These are phyloP conservation scores for Neurospora sp. DNA, from an alignment of 2,329 filamentous ascomycete genomes.

Conservation along the genomic window DNA sequence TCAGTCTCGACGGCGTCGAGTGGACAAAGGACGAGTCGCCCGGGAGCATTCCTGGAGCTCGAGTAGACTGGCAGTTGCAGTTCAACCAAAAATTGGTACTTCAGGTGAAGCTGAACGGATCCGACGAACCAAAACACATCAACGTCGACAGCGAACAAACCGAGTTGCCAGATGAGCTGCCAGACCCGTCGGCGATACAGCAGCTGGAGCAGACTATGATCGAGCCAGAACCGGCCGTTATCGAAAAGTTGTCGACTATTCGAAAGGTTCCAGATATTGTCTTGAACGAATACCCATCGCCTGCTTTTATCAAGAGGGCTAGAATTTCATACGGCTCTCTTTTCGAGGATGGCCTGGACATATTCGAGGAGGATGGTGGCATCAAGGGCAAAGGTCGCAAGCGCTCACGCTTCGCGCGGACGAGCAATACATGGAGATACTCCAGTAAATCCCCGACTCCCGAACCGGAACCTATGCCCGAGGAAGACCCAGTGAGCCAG, in stretches of 20 bases:
- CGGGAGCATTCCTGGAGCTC: slow-evolving; percentile 38
- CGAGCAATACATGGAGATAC: slow-evolving; percentile 65
- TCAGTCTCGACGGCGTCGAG: slow-evolving; percentile 59
- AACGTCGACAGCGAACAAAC: slow-evolving; percentile 38
- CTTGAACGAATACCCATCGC: slow-evolving; percentile 57
- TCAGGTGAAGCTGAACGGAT: slow-evolving; percentile 37
- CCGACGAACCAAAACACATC: slow-evolving; percentile 38
- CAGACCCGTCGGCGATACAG: slow-evolving; percentile 8
- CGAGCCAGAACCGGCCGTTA: slow-evolving; percentile 7
- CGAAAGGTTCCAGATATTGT: slow-evolving; percentile 26
- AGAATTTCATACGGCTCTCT: slow-evolving; percentile 60
- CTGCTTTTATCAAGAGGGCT: slow-evolving; percentile 67
- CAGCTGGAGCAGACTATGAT: slow-evolving; percentile 8
- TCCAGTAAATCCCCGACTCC: slow-evolving; percentile 63
- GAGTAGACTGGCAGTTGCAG: slow-evolving; percentile 49
- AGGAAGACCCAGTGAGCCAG: slow-evolving; percentile 6
- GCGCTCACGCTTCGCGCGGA: slow-evolving; percentile 56
- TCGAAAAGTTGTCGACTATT: slow-evolving; percentile 6
- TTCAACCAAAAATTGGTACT: slow-evolving; percentile 42
- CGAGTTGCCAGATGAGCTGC: slow-evolving; percentile 6
- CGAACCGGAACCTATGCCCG: slow-evolving; percentile 32
- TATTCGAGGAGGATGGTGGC: slow-evolving; percentile 60
- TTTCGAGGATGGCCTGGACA: slow-evolving; percentile 54
- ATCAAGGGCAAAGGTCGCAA: slow-evolving; percentile 56
- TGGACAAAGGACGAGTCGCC: slow-evolving; percentile 49